phyloP scores from a whole-genome alignment of 2,329 filamentous ascomycete species.

The Colletotrichum caudatum region DNA sequence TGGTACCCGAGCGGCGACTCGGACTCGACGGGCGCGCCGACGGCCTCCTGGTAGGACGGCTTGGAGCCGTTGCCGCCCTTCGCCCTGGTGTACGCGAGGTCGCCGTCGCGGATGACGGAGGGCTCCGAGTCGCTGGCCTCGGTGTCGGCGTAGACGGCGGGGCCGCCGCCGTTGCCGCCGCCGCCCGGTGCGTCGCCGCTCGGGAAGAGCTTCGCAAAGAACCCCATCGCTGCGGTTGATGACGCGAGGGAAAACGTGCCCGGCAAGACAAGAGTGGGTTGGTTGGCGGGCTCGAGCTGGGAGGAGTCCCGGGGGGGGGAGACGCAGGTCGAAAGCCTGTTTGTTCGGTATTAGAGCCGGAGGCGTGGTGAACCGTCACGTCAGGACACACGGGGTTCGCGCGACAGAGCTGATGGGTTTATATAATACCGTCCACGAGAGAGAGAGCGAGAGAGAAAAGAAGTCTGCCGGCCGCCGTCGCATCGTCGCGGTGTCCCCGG shows the following conservation, averaged over 20 bases:
- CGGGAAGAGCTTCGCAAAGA: constrained; percentile 32
- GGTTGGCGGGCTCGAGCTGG: not conserved
- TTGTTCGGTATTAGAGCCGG: not conserved
- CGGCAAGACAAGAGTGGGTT: not conserved
- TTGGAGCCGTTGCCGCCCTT: constrained; percentile 62
- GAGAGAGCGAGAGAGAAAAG: too few species aligned
- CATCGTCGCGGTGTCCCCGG: not conserved
- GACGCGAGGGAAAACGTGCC: not conserved
- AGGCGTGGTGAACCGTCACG: not conserved
- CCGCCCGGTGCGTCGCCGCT: constrained; percentile 29
- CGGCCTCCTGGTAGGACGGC: constrained; percentile 69
- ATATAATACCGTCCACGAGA: not conserved
- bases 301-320: not conserved
- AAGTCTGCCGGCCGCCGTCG: too few species aligned
- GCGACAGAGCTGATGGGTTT: not conserved
- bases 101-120: constrained; percentile 52
- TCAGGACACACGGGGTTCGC: not conserved
- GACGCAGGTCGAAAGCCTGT: not conserved
- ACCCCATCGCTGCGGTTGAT: constrained; percentile 26
- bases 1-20: constrained; percentile 70
- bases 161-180: not conserved
- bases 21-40: constrained; percentile 71
- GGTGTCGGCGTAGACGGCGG: constrained; percentile 16
- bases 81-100: constrained; percentile 56
- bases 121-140: constrained; percentile 46